Evolutionary conservation across 2,329 filamentous ascomycete genomes (phyloP), one percentile per base, ranked within the genome.

Genomic region (Leptodontidium sp.): DNA sequence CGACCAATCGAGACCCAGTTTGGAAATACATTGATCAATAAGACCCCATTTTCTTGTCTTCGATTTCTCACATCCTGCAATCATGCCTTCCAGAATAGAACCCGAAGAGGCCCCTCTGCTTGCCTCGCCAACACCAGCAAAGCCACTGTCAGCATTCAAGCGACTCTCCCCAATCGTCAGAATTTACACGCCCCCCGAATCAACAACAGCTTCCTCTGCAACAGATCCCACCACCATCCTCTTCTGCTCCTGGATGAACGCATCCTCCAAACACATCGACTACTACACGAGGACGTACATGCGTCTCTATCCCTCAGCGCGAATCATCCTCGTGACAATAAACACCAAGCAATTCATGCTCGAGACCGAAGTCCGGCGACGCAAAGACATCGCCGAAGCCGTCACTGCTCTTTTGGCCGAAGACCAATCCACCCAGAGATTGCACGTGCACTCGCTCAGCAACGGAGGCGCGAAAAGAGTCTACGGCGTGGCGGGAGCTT

Each of bases 181-280:
- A 17, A 68, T 75, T 53, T 75, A 77, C 58, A 57, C 57, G 14
- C 73, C 75, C 2, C 35, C 71, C 24, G 3, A 55, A 9, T 58
- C 67, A 50, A 29, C 24, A 15, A 43, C 32, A 9, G 6, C 53
- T 9, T 35, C 65, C 15, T 43, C 67, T 32, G 45, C 64, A 1
- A 40, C 38, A 14, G 21, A 53, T 21, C 75, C 75, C 52, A 75
- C 73, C 6, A 83, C 81, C 6, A 79, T 88, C 53, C 74, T 88
- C 57, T 80, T 89, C 68, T 88, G 84, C 75, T 83, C 85, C 73
- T 89, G 86, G 87, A 86, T 87, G 64, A 87, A 89, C 70, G 85
- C 84, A 26, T 78, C 79, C 14, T 83, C 86, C 1, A 86, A 84
- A 70, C 83, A 89, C 74, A 81, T 88, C 35, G 78, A 80, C 67